Evolutionary conservation across 371 early-diverging fungal genomes (phyloP).

Genomic region (Synchytrium microbalum): DNA sequence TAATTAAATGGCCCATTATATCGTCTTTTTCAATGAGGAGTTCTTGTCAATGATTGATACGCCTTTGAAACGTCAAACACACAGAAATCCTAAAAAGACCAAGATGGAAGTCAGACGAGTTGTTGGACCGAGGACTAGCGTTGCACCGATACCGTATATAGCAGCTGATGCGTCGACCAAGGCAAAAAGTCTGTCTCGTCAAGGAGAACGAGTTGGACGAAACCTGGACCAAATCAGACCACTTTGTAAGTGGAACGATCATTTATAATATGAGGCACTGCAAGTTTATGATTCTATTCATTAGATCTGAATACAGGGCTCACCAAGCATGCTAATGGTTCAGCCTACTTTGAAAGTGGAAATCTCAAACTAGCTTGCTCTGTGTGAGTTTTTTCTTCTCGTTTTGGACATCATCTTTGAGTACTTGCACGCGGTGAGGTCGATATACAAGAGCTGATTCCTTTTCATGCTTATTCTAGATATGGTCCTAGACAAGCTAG

Average conservation of each 20-base stretch:
- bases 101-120: no score
- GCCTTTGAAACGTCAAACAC: no score
- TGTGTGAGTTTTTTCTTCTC: conserved; percentile 53
- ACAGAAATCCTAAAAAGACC: no score
- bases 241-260: conserved; percentile 41
- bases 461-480: conserved; percentile 25
- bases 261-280: conserved; percentile 16
- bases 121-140: background rate
- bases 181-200: background rate
- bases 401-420: background rate
- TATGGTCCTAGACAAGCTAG: conserved; percentile 67
- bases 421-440: background rate
- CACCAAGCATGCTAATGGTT: conserved; percentile 79
- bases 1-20: conserved; percentile 22
- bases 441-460: background rate
- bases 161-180: background rate
- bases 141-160: background rate
- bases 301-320: conserved; percentile 75
- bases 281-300: background rate
- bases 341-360: conserved; percentile 81
- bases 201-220: conserved; percentile 44
- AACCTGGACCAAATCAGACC: conserved; percentile 50
- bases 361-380: conserved; percentile 82
- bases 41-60: no score
- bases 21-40: no score